Conservation (phyloP, 345 rosid genomes). For the Populus davidiana region DNA sequence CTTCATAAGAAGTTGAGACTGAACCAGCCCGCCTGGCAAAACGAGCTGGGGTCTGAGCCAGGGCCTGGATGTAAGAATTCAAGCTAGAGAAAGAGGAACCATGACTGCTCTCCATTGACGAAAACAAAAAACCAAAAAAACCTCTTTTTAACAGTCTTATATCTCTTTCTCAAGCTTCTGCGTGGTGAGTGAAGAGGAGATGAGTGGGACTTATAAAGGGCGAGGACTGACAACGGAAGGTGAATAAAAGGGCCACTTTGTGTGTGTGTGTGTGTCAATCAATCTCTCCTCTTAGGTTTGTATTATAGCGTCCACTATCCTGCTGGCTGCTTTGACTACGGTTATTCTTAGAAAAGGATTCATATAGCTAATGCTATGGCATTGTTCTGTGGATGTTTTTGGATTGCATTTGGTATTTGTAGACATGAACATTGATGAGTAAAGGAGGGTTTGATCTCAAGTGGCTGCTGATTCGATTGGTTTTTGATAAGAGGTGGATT, state of each 20-base stretch:
- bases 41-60: constrained; percentile 65
- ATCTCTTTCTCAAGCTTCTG: neutral
- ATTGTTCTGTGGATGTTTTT: too few relatives aligned
- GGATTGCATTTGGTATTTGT: neutral
- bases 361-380: too few relatives aligned
- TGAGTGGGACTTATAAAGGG: neutral
- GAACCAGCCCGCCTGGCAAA: constrained; percentile 63
- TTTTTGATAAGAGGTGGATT: too few relatives aligned
- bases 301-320: neutral
- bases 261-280: neutral
- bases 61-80: constrained; percentile 56
- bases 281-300: neutral
- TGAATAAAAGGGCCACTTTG: constrained; percentile 1
- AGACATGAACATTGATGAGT: neutral
- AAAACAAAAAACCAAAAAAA: too few relatives aligned
- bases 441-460: too few relatives aligned
- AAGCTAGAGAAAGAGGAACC: constrained; percentile 57
- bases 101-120: constrained; percentile 15
- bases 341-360: too few relatives aligned
- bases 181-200: neutral
- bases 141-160: neutral
- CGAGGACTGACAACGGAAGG: constrained; percentile 8
- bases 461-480: too few relatives aligned
- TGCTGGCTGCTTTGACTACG: neutral
- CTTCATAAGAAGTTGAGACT: constrained; percentile 66